Percentiles rank a stretch among this genome's conserved stretches.
phyloP scores from a whole-genome alignment of 1,284 basidiomycete species.

The Naganishia sp. region DNA sequence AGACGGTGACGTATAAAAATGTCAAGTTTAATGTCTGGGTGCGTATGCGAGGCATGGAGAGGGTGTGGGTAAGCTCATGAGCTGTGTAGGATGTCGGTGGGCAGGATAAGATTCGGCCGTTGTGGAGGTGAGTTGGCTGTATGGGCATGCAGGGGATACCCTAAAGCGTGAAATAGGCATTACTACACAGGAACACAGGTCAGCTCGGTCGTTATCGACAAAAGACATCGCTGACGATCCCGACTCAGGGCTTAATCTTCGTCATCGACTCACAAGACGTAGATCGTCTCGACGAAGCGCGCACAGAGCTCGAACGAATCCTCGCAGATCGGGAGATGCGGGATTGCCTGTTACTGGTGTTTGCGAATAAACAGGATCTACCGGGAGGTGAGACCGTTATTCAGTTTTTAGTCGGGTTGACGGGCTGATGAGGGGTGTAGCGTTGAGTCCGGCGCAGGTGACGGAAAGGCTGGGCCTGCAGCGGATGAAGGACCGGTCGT shows the following conservation, averaged over 20 bases:
- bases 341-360: constrained; percentile 92
- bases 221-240: no score
- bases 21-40: constrained; percentile 99
- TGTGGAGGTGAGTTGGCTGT: constrained; percentile 67
- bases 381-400: constrained; percentile 73
- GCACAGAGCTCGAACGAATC: constrained; percentile 94
- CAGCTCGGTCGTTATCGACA: background rate
- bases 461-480: constrained; percentile 96
- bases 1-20: constrained; percentile 99
- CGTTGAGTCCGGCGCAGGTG: constrained; percentile 98
- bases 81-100: constrained; percentile 80
- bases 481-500: constrained; percentile 92
- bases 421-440: constrained; percentile 54
- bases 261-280: constrained; percentile 75
- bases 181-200: constrained; percentile 70
- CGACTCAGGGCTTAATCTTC: constrained; percentile 61
- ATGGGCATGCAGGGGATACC: no score
- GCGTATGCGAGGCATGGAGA: constrained; percentile 29
- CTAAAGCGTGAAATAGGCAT: constrained; percentile 56
- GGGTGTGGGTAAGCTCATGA: background rate
- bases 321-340: constrained; percentile 98
- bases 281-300: constrained; percentile 93
- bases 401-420: background rate
- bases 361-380: constrained; percentile 99
- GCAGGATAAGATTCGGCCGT: constrained; percentile 95